Evolutionary conservation across 306 rosid species (phyloP).

Genomic region (Potentilla sterilis): DNA sequence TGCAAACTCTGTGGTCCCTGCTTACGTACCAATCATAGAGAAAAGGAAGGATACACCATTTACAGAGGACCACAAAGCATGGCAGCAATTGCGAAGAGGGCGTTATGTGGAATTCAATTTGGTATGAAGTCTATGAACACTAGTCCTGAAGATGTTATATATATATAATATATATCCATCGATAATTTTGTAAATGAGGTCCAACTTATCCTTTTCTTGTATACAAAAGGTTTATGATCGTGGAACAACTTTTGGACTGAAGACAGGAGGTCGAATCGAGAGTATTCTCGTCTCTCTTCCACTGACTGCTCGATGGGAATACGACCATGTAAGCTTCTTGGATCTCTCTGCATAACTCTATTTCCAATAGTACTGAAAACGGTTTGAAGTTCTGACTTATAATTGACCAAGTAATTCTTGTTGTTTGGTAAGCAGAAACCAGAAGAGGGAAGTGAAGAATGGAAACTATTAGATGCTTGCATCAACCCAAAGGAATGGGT

Average conservation of each 20-base stretch:
- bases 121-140: conserved; percentile 51
- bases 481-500: conserved; percentile 95
- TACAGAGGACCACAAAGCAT: conserved; percentile 75
- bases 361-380: not conserved
- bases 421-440: conserved; percentile 67
- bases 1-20: conserved; percentile 90
- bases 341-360: conserved; percentile 10
- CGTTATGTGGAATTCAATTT: conserved; percentile 93
- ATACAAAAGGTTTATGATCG: conserved; percentile 80
- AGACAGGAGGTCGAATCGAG: conserved; percentile 97
- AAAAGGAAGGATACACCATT: conserved; percentile 80
- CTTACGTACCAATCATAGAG: conserved; percentile 88
- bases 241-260: conserved; percentile 96
- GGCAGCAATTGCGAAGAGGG: conserved; percentile 97
- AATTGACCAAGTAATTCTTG: conserved; percentile 14
- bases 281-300: conserved; percentile 99
- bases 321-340: conserved; percentile 71
- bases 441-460: conserved; percentile 95
- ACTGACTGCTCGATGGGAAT: conserved; percentile 94
- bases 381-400: conserved; percentile 6
- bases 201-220: conserved; percentile 8
- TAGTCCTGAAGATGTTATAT: not conserved
- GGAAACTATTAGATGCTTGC: conserved; percentile 94
- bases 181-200: not conserved
- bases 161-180: not conserved